Conservation (phyloP, 495 filamentous ascomycete genomes). For the Penicillium alfredii region DNA sequence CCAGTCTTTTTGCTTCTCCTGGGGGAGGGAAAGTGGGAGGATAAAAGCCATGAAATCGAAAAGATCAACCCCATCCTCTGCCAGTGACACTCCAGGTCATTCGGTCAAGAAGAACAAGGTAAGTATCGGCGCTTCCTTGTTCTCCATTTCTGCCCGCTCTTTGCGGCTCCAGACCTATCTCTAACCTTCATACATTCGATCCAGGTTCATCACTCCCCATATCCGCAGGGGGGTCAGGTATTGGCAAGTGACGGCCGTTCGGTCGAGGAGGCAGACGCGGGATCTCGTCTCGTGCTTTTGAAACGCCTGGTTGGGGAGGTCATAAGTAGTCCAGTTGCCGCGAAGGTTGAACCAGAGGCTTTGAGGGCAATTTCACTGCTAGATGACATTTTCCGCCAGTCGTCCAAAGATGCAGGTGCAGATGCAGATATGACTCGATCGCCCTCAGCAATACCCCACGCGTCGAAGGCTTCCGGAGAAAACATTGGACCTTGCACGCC, state of each 20-base stretch:
- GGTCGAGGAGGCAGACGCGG: background rate
- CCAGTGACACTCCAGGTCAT: background rate
- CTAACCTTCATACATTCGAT: too few relatives aligned
- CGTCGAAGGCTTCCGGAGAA: background rate
- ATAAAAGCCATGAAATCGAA: background rate
- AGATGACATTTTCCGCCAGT: conserved; percentile 11
- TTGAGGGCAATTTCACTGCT: conserved; percentile 20
- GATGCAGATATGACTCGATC: background rate
- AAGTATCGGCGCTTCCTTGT: background rate
- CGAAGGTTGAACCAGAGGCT: conserved; percentile 16
- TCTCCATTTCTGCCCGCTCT: too few relatives aligned
- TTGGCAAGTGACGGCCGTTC: background rate
- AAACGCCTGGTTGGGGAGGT: conserved; percentile 16
- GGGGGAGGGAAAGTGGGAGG: too few relatives aligned
- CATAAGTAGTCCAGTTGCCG: conserved; percentile 9
- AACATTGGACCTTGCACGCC: conserved; percentile 25
- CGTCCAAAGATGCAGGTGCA: conserved; percentile 7
- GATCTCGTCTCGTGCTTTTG: conserved; percentile 10
- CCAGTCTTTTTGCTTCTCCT: too few relatives aligned
- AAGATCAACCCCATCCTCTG: background rate
- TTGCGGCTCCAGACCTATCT: too few relatives aligned
- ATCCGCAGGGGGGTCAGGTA: background rate
- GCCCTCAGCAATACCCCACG: background rate
- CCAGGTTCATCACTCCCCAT: too few relatives aligned
- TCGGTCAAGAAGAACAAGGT: background rate